Conservation (phyloP, 139 green algal species). For the Micractinium sp. region DNA sequence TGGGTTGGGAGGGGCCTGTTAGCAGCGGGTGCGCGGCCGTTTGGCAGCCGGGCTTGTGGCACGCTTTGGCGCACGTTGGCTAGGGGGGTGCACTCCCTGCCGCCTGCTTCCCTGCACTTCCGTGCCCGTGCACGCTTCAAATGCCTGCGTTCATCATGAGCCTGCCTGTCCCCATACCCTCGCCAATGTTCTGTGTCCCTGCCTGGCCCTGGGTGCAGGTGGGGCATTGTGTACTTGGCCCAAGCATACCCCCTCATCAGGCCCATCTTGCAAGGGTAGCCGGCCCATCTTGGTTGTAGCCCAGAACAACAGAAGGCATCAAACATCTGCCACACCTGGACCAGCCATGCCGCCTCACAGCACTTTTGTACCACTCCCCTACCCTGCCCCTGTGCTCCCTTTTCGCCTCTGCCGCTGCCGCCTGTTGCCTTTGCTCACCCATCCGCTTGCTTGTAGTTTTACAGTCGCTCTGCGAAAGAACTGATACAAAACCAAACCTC, state of each 20-base stretch:
- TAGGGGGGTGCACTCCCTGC: too few relatives aligned
- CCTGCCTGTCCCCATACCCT: too few relatives aligned
- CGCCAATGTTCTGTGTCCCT: neutral
- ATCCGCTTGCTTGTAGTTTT: neutral
- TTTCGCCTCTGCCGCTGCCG: neutral
- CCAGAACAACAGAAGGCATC: neutral
- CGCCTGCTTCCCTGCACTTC: too few relatives aligned
- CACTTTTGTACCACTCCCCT: neutral
- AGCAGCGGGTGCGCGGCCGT: neutral
- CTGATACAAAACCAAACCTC: conserved; percentile 7
- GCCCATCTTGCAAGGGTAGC: conserved; percentile 59
- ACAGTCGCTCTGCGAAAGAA: conserved; percentile 14
- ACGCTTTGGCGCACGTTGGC: too few relatives aligned
- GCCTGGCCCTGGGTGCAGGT: conserved; percentile 53
- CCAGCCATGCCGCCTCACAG: neutral
- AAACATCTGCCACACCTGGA: neutral
- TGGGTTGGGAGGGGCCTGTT: too few relatives aligned
- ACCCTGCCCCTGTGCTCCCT: neutral
- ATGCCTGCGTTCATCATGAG: too few relatives aligned
- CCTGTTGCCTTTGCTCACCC: neutral
- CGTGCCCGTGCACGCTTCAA: too few relatives aligned
- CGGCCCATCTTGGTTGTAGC: too few relatives aligned
- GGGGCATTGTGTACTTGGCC: conserved; percentile 81
- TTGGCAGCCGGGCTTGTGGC: neutral
- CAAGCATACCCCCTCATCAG: conserved; percentile 79